Evolutionary conservation across 495 filamentous ascomycete species (phyloP), one percentile per base, ranked within the genome.

Genomic region (Tuber borchii): DNA sequence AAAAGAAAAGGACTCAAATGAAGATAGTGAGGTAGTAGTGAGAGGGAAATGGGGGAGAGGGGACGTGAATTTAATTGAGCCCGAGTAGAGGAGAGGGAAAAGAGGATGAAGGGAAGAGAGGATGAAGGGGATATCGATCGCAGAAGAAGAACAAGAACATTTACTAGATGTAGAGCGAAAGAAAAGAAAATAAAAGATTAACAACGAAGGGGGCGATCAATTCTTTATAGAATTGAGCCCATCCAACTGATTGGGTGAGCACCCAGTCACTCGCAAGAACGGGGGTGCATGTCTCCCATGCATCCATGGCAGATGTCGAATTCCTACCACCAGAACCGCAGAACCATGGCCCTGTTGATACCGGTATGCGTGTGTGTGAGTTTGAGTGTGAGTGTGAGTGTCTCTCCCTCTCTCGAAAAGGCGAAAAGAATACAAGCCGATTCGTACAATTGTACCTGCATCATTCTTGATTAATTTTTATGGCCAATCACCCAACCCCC

Each of bases 371-470:
- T 7, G 0, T 2, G n/a, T 61, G 56, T n/a, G 14, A 0, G n/a
- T 61, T n/a, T n/a, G 56, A 31, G n/a, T 61, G 56, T 61, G 14
- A 0, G n/a, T 61, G 56, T n/a, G 56, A 31, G n/a, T 61, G 56
- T 61, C n/a, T 31, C 56, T 61, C 56, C n/a, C 56, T 40, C 22
- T 12, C 7, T n/a, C 19, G 51, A 56, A 14, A 2, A 37, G 51
- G 10, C 42, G 8, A 12, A 43, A 43, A 31, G 56, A 31, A 31
- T 1, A 16, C 56, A 31, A 61, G 56, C 56, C 56, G 56, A 61
- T 61, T 61, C 56, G 56, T 61, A 61, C 56, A 61, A 31, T 61
- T n/a, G 56, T 61, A 61, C 56, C 56, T 61, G 56, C 56, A 31
- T 61, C 56, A 12, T 10, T 10, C 56, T 31, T 16, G 10, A n/a